Evolutionary conservation across 2,329 filamentous ascomycete genomes (phyloP).

Genomic region (Aureobasidium mangrovei): DNA sequence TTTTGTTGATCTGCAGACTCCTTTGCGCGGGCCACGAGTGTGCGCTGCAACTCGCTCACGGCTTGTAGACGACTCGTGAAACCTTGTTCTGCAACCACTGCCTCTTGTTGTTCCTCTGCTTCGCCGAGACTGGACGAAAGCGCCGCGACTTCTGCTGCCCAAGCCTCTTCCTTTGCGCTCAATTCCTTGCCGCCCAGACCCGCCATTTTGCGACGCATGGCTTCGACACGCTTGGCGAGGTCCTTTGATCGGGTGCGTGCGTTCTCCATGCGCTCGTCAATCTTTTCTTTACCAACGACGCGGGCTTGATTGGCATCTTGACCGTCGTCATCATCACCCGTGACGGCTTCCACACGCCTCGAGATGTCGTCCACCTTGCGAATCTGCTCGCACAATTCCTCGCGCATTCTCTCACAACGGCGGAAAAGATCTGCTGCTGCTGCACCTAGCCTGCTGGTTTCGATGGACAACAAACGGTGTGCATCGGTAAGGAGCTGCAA

Average conservation of each 20-base stretch:
- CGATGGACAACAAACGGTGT: slow-evolving; percentile 60
- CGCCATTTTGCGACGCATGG: slow-evolving; percentile 42
- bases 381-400: slow-evolving; percentile 60
- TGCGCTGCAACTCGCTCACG: slow-evolving; percentile 22
- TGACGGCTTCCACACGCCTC: slow-evolving; percentile 57
- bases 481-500: slow-evolving; percentile 63
- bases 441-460: slow-evolving; percentile 59
- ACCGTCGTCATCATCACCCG: slow-evolving; percentile 47
- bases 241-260: slow-evolving; percentile 49
- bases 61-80: slow-evolving; percentile 19
- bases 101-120: background rate
- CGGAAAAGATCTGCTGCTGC: slow-evolving; percentile 67
- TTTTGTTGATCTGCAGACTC: slow-evolving; percentile 22
- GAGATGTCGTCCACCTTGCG: slow-evolving; percentile 57
- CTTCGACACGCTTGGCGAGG: slow-evolving; percentile 52
- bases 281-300: slow-evolving; percentile 36
- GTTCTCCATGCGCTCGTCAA: slow-evolving; percentile 49
- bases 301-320: slow-evolving; percentile 10
- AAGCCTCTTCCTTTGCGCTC: slow-evolving; percentile 52
- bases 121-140: slow-evolving; percentile 31
- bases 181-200: slow-evolving; percentile 46
- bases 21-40: slow-evolving; percentile 22
- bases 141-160: slow-evolving; percentile 47
- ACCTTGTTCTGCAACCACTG: background rate
- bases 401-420: slow-evolving; percentile 58